These are phyloP conservation scores for Daldinia concentrica DNA, from an alignment of 495 filamentous ascomycete genomes.

Conservation along the genomic window DNA sequence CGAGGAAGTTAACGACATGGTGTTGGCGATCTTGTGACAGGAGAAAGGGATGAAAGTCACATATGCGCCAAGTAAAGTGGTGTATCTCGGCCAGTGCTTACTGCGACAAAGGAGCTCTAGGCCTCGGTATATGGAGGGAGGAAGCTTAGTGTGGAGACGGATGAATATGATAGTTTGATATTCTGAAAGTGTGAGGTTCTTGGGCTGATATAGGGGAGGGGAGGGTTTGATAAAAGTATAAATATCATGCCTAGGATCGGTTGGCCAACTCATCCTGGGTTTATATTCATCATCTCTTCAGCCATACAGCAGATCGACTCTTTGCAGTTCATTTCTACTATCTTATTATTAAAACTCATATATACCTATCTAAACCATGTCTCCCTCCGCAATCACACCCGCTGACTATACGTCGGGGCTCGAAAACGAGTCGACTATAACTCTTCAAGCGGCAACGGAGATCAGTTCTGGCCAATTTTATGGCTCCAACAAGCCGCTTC, in stretches of 20 bases:
- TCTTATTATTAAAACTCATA: neutral
- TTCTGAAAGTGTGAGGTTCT: neutral
- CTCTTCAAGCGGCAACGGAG: constrained; percentile 26
- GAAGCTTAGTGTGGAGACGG: neutral
- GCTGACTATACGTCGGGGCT: constrained; percentile 29
- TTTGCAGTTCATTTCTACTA: neutral
- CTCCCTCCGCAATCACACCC: constrained; percentile 30
- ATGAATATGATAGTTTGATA: neutral
- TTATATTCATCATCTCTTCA: neutral
- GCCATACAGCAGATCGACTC: neutral
- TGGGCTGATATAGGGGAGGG: neutral
- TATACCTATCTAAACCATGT: constrained; percentile 22
- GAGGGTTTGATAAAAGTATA: constrained; percentile 9
- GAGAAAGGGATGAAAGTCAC: constrained; percentile 23
- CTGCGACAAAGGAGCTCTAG: constrained; percentile 25
- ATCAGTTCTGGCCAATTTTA: constrained; percentile 26
- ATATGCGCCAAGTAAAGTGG: constrained; percentile 46
- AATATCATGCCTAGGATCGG: constrained; percentile 12
- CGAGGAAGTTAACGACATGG: constrained; percentile 2
- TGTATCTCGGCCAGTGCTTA: constrained; percentile 36
- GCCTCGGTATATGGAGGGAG: neutral
- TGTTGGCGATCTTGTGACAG: constrained; percentile 24
- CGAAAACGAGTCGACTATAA: constrained; percentile 29
- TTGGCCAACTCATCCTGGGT: neutral
- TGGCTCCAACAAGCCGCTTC: constrained; percentile 27